Evolutionary conservation across 2,329 filamentous ascomycete species (phyloP).

Genomic region (Penicillium hordei): DNA sequence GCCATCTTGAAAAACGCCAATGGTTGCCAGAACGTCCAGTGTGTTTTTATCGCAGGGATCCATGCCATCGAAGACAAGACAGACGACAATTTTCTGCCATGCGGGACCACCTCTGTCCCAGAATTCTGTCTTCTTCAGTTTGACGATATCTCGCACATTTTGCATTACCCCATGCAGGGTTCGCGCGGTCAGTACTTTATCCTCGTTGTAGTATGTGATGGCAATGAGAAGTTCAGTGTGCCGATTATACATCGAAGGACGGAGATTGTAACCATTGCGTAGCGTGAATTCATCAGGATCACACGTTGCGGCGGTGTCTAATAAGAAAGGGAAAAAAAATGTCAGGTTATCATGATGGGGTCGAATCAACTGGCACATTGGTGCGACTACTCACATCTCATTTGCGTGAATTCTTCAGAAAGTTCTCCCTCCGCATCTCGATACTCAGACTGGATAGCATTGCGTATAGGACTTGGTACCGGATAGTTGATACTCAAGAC

Average conservation of each 20-base stretch:
- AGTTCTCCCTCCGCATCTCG: constrained; percentile 16
- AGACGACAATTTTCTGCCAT: constrained; percentile 98
- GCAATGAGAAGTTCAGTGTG: constrained; percentile 94
- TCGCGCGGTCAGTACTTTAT: constrained; percentile 83
- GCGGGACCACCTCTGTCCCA: constrained; percentile 97
- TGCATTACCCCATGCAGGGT: constrained; percentile 96
- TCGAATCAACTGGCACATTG: not conserved
- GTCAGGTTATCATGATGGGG: not conserved
- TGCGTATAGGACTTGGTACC: constrained; percentile 17
- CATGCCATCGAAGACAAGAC: constrained; percentile 92
- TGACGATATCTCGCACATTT: constrained; percentile 94
- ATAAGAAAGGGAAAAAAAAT: no score
- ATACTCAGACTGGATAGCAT: constrained; percentile 17
- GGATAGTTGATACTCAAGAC: constrained; percentile 19
- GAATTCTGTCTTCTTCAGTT: constrained; percentile 95
- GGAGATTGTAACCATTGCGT: constrained; percentile 96
- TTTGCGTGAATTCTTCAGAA: constrained; percentile 18
- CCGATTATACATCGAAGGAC: constrained; percentile 94
- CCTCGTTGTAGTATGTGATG: constrained; percentile 97
- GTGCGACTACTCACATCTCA: constrained; percentile 14
- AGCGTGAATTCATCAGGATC: constrained; percentile 96
- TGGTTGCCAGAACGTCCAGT: constrained; percentile 82
- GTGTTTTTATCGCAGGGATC: constrained; percentile 94
- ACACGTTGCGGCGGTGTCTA: constrained; percentile 87
- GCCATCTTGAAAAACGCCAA: constrained; percentile 93